Evolutionary conservation across 768 basidiomycete genomes (phyloP), one percentile per base, ranked within the genome.

Genomic region (Thelephora aurantiotincta): DNA sequence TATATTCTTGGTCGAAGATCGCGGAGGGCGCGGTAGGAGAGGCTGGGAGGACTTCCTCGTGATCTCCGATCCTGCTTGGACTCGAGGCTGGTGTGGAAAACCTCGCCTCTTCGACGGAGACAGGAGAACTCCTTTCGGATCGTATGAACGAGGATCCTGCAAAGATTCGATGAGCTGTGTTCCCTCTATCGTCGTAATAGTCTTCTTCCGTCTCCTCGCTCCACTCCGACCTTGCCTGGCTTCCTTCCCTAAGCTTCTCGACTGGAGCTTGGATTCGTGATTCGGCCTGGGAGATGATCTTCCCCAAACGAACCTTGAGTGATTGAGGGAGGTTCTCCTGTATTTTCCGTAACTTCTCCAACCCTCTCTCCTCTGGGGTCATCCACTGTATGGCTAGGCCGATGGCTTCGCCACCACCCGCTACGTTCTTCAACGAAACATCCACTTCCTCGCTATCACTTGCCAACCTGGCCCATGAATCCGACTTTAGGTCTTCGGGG

Each of bases 341-440:
- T 51, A 82, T 60, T 2, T 68, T 58, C 3, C 65, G 61, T 16
- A 78, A 52, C 54, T 71, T 78, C 48, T 59, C 61, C 34, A 62
- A 54, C 45, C 71, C 53, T 45, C 65, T 70, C 1, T 68, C 70
- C 33, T 62, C 67, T 23, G 75, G 74, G 0, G 70, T 74, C 22
- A 22, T 41, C 81, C 81, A 83, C 35, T 67, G 65, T 13, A 65
- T 63, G 1, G 74, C 80, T 13, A 67, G 57, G 22, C 65, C 69
- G 3, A 56, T 60, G 0, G 69, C 68, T 1, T 70, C 73, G 5
- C 58, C 58, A 38, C 71, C 68, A 2, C 80, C 80, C 9, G 82
- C 70, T n/a, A 85, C 58, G 53, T 88, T 87, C 52, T 78, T 72
- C 43, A 83, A 55, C 0, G 74, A 68, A 0, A 74, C 66, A 44